Base-by-base conservation (phyloP, 192 early-diverging fungal species). In the Coemansia sp. region DNA sequence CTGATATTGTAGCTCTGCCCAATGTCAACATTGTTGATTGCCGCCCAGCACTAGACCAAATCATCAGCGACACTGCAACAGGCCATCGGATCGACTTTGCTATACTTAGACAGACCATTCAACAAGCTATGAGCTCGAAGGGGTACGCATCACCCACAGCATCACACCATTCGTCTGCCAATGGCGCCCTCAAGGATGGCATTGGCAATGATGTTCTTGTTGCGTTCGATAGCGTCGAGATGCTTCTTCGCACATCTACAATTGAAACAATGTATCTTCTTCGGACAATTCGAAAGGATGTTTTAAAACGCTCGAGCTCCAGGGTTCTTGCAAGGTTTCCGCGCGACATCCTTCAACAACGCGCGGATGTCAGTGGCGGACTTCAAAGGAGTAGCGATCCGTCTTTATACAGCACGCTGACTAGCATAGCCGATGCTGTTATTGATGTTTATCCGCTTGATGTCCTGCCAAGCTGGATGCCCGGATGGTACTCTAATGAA, bases 401-500 rank as follows among this genome's bases (percentile, higher is more conserved):
- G 10, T 38, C 48, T 17, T 45, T 46, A 6, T 19, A 33, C 20
- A 63, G 42, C 35, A 41, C 55, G 54, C 62, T 70, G 56, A 32
- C 17, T 11, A 35, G 57, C 29, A n/a, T 70, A 52, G 70, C 79
- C 0, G 79, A 81, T 45, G 79, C 73, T 4, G 25, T 62, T 15
- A 59, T 81, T 13, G 79, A 81, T 40, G 67, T 73, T 19, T 43
- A 75, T 45, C 70, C 65, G 5, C 59, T 73, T 19, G 65, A 66
- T 32, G 55, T 59, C 17, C 60, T 81, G 50, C 54, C 59, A 11
- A 69, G 69, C 13, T 81, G 79, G 79, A 73, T 75, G 73, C 79
- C 79, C 17, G 79, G 79, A 4, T 81, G 79, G 79, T 81, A 75
- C 54, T 81, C 79, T 33, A 67, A 81, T 33, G 73, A 66, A 5